Evolutionary conservation across 1,139 yeast species (phyloP), one percentile per base, ranked within the genome.

Genomic region (Diutina pseudorugosa): DNA sequence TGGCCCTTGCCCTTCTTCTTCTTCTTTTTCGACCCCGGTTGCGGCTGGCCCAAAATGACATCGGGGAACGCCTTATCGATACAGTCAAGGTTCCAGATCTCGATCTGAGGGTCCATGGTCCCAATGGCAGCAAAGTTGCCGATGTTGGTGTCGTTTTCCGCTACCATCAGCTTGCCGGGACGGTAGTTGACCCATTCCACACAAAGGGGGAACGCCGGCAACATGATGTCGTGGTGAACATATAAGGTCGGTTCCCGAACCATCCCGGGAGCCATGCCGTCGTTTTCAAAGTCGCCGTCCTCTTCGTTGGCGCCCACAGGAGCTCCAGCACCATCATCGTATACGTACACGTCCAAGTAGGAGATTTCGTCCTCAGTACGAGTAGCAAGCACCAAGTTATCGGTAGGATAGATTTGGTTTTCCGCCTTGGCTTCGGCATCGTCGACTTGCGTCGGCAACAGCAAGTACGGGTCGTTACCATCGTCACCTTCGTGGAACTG

Each of bases 81-180:
- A 57, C 85, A 83, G 67, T 93, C 98, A 61, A 93, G 74, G 68
- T 93, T 89, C 98, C 98, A 94, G 56, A 93, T 77, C 69, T 93
- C 99, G 66, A 93, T 93, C 64, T 87, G 95, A 43, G 98, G 98
- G 61, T 93, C 98, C 66, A 93, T 91, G 1, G 98, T 88, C 64
- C 98, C 98, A 57, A 93, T 76, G 14, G 98, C 98, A 1, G 95
- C 98, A 67, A 87, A 89, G 66, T 90, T 93, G 9, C 95, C 97
- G 44, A 82, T 71, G 56, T 79, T 76, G 47, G 66, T 60, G 42
- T 57, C 63, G n/a, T 63, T 70, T n/a, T 45, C 49, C 8, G 25
- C 49, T 20, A 45, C 49, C 30, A 45, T 19, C 18, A 65, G 63
- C 52, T 59, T 60, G 9, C 75, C 76, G 36, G 91, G 89, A 59